Base-by-base conservation (phyloP, 768 basidiomycete species). In the Gelatoporia subvermispora region DNA sequence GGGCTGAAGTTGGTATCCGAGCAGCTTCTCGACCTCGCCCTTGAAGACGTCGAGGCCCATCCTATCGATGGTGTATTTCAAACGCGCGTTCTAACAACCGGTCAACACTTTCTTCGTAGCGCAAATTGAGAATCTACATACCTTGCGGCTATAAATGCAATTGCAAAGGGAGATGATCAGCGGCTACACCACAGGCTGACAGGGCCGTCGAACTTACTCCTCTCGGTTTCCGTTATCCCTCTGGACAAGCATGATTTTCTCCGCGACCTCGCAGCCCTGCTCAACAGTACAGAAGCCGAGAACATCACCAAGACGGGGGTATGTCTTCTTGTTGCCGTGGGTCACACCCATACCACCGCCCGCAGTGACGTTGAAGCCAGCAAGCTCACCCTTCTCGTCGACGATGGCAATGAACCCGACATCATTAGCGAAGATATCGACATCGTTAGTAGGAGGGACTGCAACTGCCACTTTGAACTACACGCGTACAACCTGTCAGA, bases 311-410 rank as follows among this genome's bases (percentile, higher is more conserved):
- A 84, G 67, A 45, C 96, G 85, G 40, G 96, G 96, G 65, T 98
- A 98, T 0, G 96, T 99, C 75, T 96, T 94, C 75, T 97, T 98
- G 77, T 92, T 95, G 28, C 93, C 93, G 59, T 98, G 95, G 1
- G 96, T 98, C 38, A 97, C 96, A 67, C 96, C 96, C 96, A 99
- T 99, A 42, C 96, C 96, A 57, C 96, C 96, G 48, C 96, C 96
- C 38, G 91, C 74, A 15, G 85, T 69, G 45, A 99, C 93, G 63
- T 99, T 96, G 78, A 96, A 99, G 37, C 96, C 96, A 45, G 77
- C 75, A 17, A 99, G 71, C 53, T 87, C 76, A 43, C 91, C 90
- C 20, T 82, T 66, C 49, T 79, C 71, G 55, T 83, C 79, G 23
- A 90, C 79, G 57, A 98, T 91, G 34, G 93, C 95, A 56, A 98